These are phyloP conservation scores for Backusella liffmaniae DNA, from an alignment of 192 early-diverging fungal genomes.

Conservation along the genomic window DNA sequence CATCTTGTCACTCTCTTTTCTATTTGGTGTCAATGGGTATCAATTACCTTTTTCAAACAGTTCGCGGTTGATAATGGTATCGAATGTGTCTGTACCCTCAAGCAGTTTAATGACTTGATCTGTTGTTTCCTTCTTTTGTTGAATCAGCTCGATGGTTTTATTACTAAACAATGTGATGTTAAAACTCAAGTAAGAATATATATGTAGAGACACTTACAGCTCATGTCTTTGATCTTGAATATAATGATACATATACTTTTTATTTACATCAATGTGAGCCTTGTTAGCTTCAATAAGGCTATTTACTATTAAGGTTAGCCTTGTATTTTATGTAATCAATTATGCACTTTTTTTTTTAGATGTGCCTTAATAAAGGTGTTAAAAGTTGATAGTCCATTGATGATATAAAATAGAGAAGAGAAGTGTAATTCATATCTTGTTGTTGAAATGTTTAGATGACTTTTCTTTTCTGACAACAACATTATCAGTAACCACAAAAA, in stretches of 20 bases:
- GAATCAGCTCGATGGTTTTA: neutral
- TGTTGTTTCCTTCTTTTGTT: neutral
- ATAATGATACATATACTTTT: neutral
- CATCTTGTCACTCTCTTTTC: neutral
- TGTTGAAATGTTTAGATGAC: too few relatives aligned
- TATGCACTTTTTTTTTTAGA: too few relatives aligned
- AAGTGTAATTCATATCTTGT: too few relatives aligned
- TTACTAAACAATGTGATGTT: neutral
- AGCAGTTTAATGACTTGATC: neutral
- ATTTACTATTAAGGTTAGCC: neutral
- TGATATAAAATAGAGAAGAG: neutral
- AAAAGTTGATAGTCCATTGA: neutral
- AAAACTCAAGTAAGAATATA: neutral
- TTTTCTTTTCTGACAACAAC: too few relatives aligned
- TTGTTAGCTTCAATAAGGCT: neutral
- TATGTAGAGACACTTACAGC: neutral
- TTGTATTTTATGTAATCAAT: neutral
- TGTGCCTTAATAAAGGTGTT: neutral
- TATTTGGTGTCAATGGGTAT: neutral
- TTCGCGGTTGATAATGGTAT: neutral
- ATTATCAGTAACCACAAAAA: neutral
- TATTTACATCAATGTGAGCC: neutral
- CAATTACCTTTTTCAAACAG: neutral
- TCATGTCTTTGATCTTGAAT: neutral
- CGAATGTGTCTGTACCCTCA: neutral